Base-by-base conservation (phyloP, 1,284 basidiomycete species). In the Caloboletus firmus region DNA sequence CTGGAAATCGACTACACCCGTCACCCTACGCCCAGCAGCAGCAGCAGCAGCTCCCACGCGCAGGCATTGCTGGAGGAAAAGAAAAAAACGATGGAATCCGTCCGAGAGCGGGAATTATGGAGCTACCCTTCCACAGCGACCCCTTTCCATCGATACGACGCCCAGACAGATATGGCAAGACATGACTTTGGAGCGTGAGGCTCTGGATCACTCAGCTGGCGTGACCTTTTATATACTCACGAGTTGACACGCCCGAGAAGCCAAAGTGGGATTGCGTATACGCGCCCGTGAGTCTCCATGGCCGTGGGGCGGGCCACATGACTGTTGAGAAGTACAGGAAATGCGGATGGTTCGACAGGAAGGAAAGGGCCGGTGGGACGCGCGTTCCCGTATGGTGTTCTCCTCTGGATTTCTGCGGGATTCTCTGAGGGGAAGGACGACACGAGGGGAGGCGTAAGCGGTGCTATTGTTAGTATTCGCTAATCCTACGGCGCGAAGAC, bases 391-490 rank as follows among this genome's bases (percentile, higher is more conserved):
- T 40, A 39, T 17, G 32, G 35, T 15, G 13, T 17, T 15, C 37
- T 49, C 51, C 62, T n/a, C 50, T 62, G 55, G 40, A 31, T 17
- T 26, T 34, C 13, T 34, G 48, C 53, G 51, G 51, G 45, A 51
- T 62, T 45, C 49, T 60, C 46, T 58, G 56, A 47, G 61, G 59
- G 47, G 41, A 51, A 40, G 51, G 31, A n/a, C 6, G 20, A 45
- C 58, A 59, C 4, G 58, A 46, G 59, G 50, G 54, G 28, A 24
- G 37, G 34, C 28, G 32, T 24, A 20, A 20, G 49, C 36, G 37
- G 34, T 36, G 59, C 49, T 65, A 62, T 64, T 63, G 62, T 55
- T 60, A 30, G 62, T 15, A 41, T 7, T 55, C 7, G 49, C 44
- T 42, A 34, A 41, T 50, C 48, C 34, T 49, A 17, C 45, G 57